phyloP scores from a whole-genome alignment of 2,329 filamentous ascomycete species.

The Scleromitrula shiraiana region DNA sequence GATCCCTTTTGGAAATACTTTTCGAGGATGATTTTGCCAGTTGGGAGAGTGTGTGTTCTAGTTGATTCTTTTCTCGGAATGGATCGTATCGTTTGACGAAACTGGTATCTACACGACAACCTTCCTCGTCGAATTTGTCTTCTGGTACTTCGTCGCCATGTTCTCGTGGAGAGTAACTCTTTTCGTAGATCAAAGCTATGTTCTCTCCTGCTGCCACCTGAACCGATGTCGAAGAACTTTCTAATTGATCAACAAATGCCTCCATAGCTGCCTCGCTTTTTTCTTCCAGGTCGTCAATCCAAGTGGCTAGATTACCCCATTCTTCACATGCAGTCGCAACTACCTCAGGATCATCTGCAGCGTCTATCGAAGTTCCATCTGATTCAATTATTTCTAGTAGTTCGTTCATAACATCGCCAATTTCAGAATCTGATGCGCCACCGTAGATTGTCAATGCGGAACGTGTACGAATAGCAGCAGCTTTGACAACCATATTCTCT shows the following conservation, averaged over 20 bases:
- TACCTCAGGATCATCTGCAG: constrained; percentile 50
- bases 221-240: constrained; percentile 51
- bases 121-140: constrained; percentile 29
- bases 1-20: constrained; percentile 57
- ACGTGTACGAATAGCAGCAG: constrained; percentile 58
- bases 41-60: constrained; percentile 50
- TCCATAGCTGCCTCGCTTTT: constrained; percentile 58
- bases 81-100: constrained; percentile 58
- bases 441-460: constrained; percentile 56
- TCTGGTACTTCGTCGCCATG: constrained; percentile 37
- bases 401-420: constrained; percentile 56
- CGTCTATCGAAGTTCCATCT: constrained; percentile 56
- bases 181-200: constrained; percentile 65
- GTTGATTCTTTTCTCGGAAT: constrained; percentile 54
- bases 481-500: constrained; percentile 47
- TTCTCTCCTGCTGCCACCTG: constrained; percentile 65
- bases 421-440: constrained; percentile 54
- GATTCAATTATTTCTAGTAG: constrained; percentile 61
- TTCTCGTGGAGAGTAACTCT: constrained; percentile 41
- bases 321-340: constrained; percentile 60
- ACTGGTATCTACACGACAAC: constrained; percentile 30
- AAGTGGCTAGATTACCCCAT: constrained; percentile 61
- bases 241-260: constrained; percentile 62
- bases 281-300: constrained; percentile 56
- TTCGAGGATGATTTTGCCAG: constrained; percentile 53